These are phyloP conservation scores for Pleurotus eryngii DNA, from an alignment of 768 basidiomycete species.

Conservation along the genomic window DNA sequence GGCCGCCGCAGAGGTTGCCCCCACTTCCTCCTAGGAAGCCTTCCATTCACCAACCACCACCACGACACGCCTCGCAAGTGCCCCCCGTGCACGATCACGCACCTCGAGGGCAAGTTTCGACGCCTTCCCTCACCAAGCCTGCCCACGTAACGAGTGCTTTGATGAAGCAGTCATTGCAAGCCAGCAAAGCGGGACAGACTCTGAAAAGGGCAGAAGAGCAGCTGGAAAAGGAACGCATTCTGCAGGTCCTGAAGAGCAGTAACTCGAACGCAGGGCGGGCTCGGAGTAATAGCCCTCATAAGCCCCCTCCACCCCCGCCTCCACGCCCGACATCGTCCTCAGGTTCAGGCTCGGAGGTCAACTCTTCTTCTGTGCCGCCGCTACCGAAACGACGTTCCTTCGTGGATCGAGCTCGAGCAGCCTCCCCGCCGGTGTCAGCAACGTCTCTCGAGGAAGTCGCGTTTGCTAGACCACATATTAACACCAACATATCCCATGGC, in stretches of 20 bases:
- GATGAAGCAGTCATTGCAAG: constrained; percentile 74
- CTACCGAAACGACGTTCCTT: constrained; percentile 8
- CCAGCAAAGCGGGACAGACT: constrained; percentile 66
- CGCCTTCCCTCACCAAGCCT: constrained; percentile 35
- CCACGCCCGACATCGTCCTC: constrained; percentile 2
- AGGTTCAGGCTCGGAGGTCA: constrained; percentile 3
- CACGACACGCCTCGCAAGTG: constrained; percentile 31
- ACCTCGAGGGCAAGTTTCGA: constrained; percentile 15
- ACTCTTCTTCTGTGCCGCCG: constrained; percentile 9
- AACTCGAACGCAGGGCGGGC: constrained; percentile 27
- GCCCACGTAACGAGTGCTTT: constrained; percentile 57
- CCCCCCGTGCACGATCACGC: constrained; percentile 11
- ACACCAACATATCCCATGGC: neutral
- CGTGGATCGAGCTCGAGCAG: constrained; percentile 9
- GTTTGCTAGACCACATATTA: constrained; percentile 23
- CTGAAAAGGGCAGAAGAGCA: constrained; percentile 67
- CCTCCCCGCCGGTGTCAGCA: constrained; percentile 38
- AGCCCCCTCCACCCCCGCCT: constrained; percentile 8
- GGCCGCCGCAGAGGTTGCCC: constrained; percentile 27
- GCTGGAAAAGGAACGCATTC: constrained; percentile 65
- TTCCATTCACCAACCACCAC: constrained; percentile 27
- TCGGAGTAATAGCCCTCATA: constrained; percentile 29
- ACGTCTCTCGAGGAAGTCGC: constrained; percentile 48
- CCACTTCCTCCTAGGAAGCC: constrained; percentile 54
- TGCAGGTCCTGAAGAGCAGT: constrained; percentile 70